Percentiles rank a stretch among this genome's conserved stretches.
Evolutionary conservation across 441 rosid genomes (phyloP).

Genomic region (Gossypium gossypioides): DNA sequence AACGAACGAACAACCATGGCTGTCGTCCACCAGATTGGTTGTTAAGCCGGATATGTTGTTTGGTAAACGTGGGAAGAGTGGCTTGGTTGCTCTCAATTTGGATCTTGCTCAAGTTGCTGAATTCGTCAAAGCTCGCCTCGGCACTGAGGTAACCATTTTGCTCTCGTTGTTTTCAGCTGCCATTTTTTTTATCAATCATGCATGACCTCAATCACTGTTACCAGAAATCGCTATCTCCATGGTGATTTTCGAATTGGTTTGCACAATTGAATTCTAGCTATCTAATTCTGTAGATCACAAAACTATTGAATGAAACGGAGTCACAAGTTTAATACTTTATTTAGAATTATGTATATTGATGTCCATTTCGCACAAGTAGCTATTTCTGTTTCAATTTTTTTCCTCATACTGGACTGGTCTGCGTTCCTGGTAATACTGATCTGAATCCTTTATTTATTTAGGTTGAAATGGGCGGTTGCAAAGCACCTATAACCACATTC

Average conservation of each 20-base stretch:
- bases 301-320: too few species aligned
- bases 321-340: neutral
- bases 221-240: too few species aligned
- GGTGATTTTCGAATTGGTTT: too few species aligned
- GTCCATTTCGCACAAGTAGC: too few species aligned
- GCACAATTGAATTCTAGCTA: too few species aligned
- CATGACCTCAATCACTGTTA: neutral
- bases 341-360: neutral
- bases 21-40: conserved; percentile 66
- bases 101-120: conserved; percentile 89
- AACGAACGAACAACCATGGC: conserved; percentile 68
- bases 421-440: neutral
- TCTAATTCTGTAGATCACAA: too few species aligned
- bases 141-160: conserved; percentile 45
- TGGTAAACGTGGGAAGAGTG: conserved; percentile 90
- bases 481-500: conserved; percentile 75
- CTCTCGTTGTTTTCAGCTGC: neutral
- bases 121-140: conserved; percentile 75
- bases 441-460: conserved; percentile 11
- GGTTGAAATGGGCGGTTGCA: conserved; percentile 89
- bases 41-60: conserved; percentile 93
- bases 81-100: conserved; percentile 72
- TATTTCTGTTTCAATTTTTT: too few species aligned
- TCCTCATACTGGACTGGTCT: too few species aligned
- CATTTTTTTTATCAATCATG: conserved; percentile 2